Percentiles rank a stretch among this genome's conserved stretches.
These are phyloP conservation scores for Erodium maritimum DNA, from an alignment of 345 rosid genomes.

Conservation along the genomic window DNA sequence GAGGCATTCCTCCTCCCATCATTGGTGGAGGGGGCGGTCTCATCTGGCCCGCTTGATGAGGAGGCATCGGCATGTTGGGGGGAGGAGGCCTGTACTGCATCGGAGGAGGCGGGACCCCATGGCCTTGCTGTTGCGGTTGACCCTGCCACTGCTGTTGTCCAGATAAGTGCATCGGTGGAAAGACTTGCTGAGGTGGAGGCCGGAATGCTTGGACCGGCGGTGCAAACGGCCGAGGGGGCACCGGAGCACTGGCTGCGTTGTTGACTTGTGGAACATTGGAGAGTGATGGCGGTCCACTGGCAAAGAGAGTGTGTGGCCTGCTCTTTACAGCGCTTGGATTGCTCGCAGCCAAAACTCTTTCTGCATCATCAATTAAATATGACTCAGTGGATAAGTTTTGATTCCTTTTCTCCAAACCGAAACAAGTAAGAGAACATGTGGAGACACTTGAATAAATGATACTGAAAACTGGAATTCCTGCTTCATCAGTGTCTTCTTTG, in stretches of 20 bases:
- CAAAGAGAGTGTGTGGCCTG: constrained; percentile 92
- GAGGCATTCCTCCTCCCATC: constrained; percentile 61
- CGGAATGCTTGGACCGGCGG: constrained; percentile 36
- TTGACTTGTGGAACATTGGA: constrained; percentile 43
- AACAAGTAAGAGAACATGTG: too few relatives aligned
- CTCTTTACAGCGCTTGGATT: constrained; percentile 73
- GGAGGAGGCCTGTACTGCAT: constrained; percentile 72
- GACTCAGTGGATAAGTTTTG: too few relatives aligned
- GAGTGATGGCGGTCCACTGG: constrained; percentile 78
- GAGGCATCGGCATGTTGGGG: constrained; percentile 61
- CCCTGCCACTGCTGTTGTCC: constrained; percentile 61
- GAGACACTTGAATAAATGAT: too few relatives aligned
- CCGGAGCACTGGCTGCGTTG: constrained; percentile 37
- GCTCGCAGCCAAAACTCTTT: constrained; percentile 95
- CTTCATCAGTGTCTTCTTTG: too few relatives aligned
- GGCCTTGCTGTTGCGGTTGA: constrained; percentile 61
- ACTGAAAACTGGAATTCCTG: too few relatives aligned
- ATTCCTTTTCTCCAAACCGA: too few relatives aligned
- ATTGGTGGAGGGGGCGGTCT: constrained; percentile 68
- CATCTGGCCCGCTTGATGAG: constrained; percentile 29
- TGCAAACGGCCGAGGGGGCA: constrained; percentile 62
- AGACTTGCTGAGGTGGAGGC: constrained; percentile 59
- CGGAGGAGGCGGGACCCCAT: constrained; percentile 46
- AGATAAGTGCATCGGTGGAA: constrained; percentile 37
- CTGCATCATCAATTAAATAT: too few relatives aligned